A percentile compares a stretch with the other conserved stretches of the same genome.
Conservation (phyloP, 306 rosid species). For the Gillenia trifoliata region DNA sequence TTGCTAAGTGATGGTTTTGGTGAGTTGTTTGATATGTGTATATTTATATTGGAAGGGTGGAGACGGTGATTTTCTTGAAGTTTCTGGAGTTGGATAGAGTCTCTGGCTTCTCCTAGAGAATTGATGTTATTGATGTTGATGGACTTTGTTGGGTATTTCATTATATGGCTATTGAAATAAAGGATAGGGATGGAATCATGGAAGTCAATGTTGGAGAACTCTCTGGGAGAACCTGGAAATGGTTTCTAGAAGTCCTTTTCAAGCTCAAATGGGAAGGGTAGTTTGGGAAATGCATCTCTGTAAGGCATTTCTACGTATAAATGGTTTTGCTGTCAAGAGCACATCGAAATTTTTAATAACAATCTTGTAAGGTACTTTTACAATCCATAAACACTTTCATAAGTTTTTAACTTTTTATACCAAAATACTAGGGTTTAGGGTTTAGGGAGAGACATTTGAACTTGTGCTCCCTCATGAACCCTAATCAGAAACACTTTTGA, state of each 20-base stretch:
- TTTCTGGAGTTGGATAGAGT: conserved; percentile 23
- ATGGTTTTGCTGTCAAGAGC: not conserved
- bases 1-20: not conserved
- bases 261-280: not conserved
- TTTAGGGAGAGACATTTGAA: too few species aligned
- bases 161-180: not conserved
- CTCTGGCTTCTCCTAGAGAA: not conserved
- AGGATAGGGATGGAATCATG: not conserved
- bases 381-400: not conserved
- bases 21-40: not conserved
- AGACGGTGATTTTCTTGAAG: conserved; percentile 26
- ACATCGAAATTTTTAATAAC: not conserved
- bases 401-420: not conserved
- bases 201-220: conserved; percentile 12
- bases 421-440: too few species aligned
- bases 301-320: too few species aligned
- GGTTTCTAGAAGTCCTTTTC: not conserved
- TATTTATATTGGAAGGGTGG: conserved; percentile 12
- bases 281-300: too few species aligned
- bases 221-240: conserved; percentile 25
- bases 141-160: not conserved
- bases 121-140: not conserved
- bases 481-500: not conserved
- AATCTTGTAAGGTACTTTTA: too few species aligned
- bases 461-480: too few species aligned